Evolutionary conservation across 257 asterid species (phyloP).

Genomic region (Solanum etuberosum): DNA sequence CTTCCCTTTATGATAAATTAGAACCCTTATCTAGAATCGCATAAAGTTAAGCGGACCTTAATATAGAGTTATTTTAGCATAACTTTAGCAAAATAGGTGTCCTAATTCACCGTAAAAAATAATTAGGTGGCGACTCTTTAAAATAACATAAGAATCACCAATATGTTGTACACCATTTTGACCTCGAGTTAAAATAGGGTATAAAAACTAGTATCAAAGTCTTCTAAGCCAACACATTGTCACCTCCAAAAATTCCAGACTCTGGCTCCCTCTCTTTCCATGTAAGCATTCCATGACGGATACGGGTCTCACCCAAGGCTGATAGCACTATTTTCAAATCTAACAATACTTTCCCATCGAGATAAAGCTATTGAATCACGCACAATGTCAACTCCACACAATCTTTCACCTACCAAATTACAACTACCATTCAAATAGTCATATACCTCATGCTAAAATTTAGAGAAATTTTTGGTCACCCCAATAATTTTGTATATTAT

Average conservation of each 20-base stretch:
- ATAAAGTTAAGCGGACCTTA: not conserved
- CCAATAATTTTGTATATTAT: not conserved
- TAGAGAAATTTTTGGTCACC: not conserved
- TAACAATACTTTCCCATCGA: not conserved
- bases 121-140: not conserved
- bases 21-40: not conserved
- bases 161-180: not conserved
- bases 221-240: not conserved
- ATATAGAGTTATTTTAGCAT: not conserved
- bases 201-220: not conserved
- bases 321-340: not conserved
- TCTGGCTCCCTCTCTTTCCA: not conserved
- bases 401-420: not conserved
- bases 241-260: too few relatives aligned
- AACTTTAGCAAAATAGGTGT: not conserved
- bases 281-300: not conserved
- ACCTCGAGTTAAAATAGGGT: not conserved
- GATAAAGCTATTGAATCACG: too few relatives aligned
- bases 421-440: not conserved
- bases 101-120: not conserved
- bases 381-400: not conserved
- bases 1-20: not conserved
- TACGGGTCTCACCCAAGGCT: not conserved
- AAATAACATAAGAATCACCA: not conserved
- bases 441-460: not conserved